Conservation (phyloP, 805 yeast genomes). For the Yamadazyma philogaea region DNA sequence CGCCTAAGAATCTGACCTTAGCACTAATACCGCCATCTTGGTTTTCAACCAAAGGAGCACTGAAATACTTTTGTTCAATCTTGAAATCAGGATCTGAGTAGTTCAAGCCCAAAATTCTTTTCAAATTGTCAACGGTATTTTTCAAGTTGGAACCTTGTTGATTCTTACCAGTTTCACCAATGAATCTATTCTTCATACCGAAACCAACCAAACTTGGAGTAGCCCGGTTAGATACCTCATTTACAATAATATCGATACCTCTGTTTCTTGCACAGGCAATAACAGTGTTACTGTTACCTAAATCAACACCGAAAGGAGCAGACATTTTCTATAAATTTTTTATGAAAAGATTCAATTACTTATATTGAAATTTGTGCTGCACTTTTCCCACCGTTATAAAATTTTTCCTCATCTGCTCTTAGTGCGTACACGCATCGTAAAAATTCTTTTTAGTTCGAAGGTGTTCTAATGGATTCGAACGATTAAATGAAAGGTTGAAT, state of each 20-base stretch:
- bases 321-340: conserved; percentile 53
- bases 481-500: too few relatives aligned
- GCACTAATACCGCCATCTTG: conserved; percentile 76
- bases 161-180: conserved; percentile 94
- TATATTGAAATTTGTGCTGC: conserved; percentile 6
- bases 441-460: conserved; percentile 6
- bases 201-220: conserved; percentile 92
- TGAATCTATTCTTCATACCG: conserved; percentile 81
- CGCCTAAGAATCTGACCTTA: conserved; percentile 80
- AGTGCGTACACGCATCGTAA: conserved; percentile 6
- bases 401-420: conserved; percentile 8
- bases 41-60: conserved; percentile 67
- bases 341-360: not conserved
- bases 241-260: conserved; percentile 97
- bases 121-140: conserved; percentile 92
- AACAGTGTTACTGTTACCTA: conserved; percentile 92
- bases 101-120: conserved; percentile 84
- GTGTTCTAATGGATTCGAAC: not conserved
- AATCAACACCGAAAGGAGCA: conserved; percentile 95
- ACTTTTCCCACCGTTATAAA: conserved; percentile 6
- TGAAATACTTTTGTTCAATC: conserved; percentile 69
- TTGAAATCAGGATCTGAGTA: conserved; percentile 73
- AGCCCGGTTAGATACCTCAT: conserved; percentile 96
- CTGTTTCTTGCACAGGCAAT: conserved; percentile 95
- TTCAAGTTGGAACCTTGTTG: conserved; percentile 96